Evolutionary conservation across 2,329 filamentous ascomycete genomes (phyloP).

Genomic region (Diplodia intermedia): DNA sequence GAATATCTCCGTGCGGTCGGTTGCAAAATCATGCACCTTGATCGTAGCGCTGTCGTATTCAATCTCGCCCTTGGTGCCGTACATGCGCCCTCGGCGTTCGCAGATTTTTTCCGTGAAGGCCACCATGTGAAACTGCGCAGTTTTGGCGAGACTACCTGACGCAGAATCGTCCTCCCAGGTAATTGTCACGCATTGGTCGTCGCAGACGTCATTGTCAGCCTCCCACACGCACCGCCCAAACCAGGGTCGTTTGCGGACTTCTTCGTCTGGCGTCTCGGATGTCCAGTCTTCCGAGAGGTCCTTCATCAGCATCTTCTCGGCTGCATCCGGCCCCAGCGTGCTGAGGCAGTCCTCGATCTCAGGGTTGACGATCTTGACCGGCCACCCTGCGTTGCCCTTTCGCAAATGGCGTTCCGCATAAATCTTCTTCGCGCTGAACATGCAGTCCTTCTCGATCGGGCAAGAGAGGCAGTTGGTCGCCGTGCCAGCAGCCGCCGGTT

Average conservation of each 20-base stretch:
- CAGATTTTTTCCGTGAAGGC: conserved; percentile 88
- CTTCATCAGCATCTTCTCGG: conserved; percentile 58
- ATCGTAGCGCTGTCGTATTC: conserved; percentile 83
- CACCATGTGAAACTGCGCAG: conserved; percentile 91
- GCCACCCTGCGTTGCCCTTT: conserved; percentile 76
- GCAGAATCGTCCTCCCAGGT: conserved; percentile 76
- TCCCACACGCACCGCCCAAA: conserved; percentile 97
- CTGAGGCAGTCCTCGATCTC: conserved; percentile 81
- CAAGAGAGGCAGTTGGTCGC: conserved; percentile 91
- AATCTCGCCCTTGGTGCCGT: conserved; percentile 86
- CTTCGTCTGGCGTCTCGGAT: conserved; percentile 58
- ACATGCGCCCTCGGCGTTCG: conserved; percentile 82
- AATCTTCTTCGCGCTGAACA: conserved; percentile 84
- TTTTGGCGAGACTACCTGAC: conserved; percentile 70
- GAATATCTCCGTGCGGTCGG: conserved; percentile 61
- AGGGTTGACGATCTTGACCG: conserved; percentile 85
- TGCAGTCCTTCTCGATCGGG: conserved; percentile 74
- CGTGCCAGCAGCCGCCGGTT: conserved; percentile 74
- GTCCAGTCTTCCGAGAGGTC: conserved; percentile 63
- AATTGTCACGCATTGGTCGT: conserved; percentile 89
- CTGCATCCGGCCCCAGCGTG: conserved; percentile 55
- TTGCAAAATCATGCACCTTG: conserved; percentile 74
- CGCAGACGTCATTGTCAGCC: conserved; percentile 88
- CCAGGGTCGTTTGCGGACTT: conserved; percentile 66
- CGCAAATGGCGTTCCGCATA: conserved; percentile 75